Conservation (phyloP, 805 yeast species). For the Alloascoidea hylecoeti region DNA sequence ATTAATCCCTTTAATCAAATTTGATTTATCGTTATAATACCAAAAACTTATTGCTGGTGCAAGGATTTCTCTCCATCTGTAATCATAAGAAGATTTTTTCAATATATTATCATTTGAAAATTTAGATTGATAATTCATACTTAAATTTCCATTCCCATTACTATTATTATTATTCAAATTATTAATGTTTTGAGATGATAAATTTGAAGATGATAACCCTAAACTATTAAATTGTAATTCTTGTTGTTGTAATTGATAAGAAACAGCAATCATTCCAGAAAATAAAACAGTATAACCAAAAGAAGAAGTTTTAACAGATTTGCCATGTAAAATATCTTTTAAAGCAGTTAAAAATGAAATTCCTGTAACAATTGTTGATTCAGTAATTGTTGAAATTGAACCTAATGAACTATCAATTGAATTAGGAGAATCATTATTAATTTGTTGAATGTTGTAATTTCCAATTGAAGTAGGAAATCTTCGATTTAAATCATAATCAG, state of each 20-base stretch:
- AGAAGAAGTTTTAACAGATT: constrained; percentile 29
- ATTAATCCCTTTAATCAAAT: constrained; percentile 2
- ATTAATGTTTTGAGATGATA: constrained; percentile 7
- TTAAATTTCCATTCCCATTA: background rate
- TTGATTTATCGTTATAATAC: constrained; percentile 15
- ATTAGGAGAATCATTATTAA: constrained; percentile 10
- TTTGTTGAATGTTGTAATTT: constrained; percentile 14
- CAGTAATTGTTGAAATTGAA: constrained; percentile 8
- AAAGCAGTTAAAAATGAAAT: constrained; percentile 39
- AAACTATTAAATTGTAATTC: constrained; percentile 42
- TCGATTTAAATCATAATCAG: too few species aligned
- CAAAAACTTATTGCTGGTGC: constrained; percentile 61
- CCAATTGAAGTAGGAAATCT: too few species aligned
- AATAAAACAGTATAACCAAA: constrained; percentile 57
- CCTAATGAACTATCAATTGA: constrained; percentile 4
- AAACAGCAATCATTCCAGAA: constrained; percentile 51
- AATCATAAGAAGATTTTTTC: constrained; percentile 16
- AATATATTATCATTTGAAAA: too few species aligned
- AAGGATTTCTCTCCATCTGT: constrained; percentile 59
- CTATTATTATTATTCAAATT: constrained; percentile 2
- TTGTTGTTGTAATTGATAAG: constrained; percentile 61
- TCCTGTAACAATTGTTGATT: constrained; percentile 8
- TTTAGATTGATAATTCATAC: too few species aligned
- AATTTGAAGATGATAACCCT: constrained; percentile 18
- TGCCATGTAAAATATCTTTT: constrained; percentile 41